Evolutionary conservation across 164 flowering plant genomes (phyloP).

Genomic region (Cinnamomum micranthum): DNA sequence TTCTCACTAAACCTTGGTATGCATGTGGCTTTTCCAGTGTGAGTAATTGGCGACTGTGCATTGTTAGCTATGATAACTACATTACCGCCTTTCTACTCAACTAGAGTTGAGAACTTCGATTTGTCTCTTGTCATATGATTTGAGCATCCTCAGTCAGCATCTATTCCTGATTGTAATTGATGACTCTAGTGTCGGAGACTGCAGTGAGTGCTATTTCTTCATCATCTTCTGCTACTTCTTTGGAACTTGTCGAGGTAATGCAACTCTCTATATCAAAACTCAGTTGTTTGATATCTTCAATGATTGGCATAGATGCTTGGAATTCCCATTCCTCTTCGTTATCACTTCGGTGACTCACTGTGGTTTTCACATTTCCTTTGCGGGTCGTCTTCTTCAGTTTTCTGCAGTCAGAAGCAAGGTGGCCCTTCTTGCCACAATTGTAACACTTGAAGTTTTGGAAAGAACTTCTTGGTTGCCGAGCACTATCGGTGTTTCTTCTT

Average conservation of each 20-base stretch:
- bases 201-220: neutral
- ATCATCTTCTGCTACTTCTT: neutral
- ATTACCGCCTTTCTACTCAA: neutral
- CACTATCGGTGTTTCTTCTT: neutral
- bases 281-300: neutral
- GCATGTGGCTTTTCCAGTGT: neutral
- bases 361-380: neutral
- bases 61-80: neutral
- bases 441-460: neutral
- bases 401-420: neutral
- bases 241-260: neutral
- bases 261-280: no score
- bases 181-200: neutral
- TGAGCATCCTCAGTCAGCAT: conserved; percentile 1
- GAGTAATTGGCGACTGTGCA: neutral
- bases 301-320: neutral
- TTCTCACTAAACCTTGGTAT: neutral
- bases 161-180: neutral
- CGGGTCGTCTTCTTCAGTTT: neutral
- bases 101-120: neutral
- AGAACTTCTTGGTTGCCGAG: neutral
- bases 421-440: neutral
- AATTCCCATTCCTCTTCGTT: neutral
- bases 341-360: neutral
- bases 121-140: neutral